Base-by-base conservation (phyloP, 2,329 filamentous ascomycete species). In the Alternaria sp. region DNA sequence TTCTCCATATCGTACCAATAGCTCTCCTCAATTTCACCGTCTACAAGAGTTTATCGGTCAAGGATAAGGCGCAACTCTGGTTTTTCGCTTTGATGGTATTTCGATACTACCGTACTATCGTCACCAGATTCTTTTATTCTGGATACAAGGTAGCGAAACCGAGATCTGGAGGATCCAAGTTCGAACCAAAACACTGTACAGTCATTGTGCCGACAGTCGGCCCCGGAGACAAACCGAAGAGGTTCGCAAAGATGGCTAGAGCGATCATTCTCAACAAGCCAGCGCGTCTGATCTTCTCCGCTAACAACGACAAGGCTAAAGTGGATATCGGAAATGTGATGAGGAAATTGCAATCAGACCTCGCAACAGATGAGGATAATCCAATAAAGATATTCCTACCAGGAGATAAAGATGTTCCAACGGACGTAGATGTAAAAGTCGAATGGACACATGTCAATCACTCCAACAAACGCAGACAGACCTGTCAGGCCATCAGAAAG, bases 121-220 rank as follows among this genome's bases (percentile, higher is more conserved):
- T 70, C 6, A 66, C 67, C 20, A 44, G 69, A 15, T 70, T 50
- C 43, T 72, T 68, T 44, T 73, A 65, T 66, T 65, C 55, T 11
- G 44, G 43, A n/a, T 73, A 75, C 46, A 51, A 66, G 43, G 66
- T 59, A 1, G 49, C 63, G 18, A 26, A 43, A 5, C 33, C 47
- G 33, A 25, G 3, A 25, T 25, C 23, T 25, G 23, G 23, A 25
- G 23, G 23, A 25, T 28, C 26, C 26, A 64, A 65, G 47, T 21
- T 58, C 49, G 53, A 33, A 4, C 2, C 61, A 8, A 10, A 12
- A 0, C 61, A 73, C 3, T 72, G 70, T 7, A 71, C 72, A 1
- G 70, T 73, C 2, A 63, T 75, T 3, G 47, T 73, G 3, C 66
- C 73, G 2, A 74, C 73, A 0, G 66, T 72, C 0, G 72, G 71